Base-by-base conservation (phyloP, 2,329 filamentous ascomycete species). In the Orbilia oligospora region DNA sequence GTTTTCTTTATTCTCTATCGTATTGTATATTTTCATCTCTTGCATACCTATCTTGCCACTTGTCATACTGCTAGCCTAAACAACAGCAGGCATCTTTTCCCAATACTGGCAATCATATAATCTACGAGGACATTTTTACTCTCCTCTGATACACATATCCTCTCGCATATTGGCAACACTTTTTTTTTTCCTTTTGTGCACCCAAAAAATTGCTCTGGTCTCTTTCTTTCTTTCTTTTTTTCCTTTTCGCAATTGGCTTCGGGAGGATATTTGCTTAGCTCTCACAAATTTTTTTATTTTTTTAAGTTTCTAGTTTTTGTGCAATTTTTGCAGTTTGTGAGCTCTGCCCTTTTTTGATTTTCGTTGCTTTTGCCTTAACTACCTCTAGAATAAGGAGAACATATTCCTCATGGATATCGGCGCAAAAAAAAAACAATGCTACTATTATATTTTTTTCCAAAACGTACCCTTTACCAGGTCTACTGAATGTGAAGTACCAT, bases 321-420 rank as follows among this genome's bases (percentile, higher is more conserved):
- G 55, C 55, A 24, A 12, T 56, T 66, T 49, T 76, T 38, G 36
- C n/a, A 20, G 33, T 66, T 48, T 77, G 49, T 49, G 30, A 55
- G 18, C n/a, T 33, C 49, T 65, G 20, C 14, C 9, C 24, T 24
- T 48, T 70, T 70, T 61, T 70, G n/a, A 22, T 68, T 44, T 46
- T 58, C 38, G 16, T 55, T 56, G 16, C 8, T 56, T 55, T 58
- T 22, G 53, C 30, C n/a, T 58, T 61, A 3, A n/a, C 33, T 38
- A 56, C 27, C 6, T 6, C 48, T 77, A 77, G 73, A 77, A 65
- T 58, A 71, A 46, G 73, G 73, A 66, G 36, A 67, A 75, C 51
- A 68, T 61, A 77, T 71, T 71, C 67, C 73, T 71, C 73, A 77
- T 71, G 73, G 73, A 71, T 71, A 58, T 61, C 73, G 73, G 73